Evolutionary conservation across 768 basidiomycete species (phyloP).

Genomic region (Sutorius australiensis): DNA sequence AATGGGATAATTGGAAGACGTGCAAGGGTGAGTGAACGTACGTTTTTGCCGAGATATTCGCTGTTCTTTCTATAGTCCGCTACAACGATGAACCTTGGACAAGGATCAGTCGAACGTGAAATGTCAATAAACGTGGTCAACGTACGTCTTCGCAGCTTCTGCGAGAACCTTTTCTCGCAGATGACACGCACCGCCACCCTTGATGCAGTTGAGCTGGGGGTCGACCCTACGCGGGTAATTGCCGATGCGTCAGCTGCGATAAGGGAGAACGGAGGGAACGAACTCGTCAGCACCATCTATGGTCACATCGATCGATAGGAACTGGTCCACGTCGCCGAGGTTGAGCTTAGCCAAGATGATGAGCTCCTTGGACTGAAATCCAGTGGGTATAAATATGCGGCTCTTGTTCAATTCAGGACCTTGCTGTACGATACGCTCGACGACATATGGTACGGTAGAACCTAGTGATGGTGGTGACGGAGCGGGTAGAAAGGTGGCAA

Average conservation of each 20-base stretch:
- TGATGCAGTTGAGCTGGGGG: slow-evolving; percentile 83
- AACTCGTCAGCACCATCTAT: slow-evolving; percentile 98
- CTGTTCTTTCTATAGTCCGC: slow-evolving; percentile 97
- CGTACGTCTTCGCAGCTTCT: slow-evolving; percentile 83
- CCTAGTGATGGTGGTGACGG: slow-evolving; percentile 38
- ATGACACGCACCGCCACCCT: slow-evolving; percentile 96
- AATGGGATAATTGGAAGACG: background rate
- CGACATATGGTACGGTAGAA: slow-evolving; percentile 94
- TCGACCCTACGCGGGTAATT: slow-evolving; percentile 61
- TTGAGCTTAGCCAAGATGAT: slow-evolving; percentile 76
- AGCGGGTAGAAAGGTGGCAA: background rate
- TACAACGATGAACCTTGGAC: slow-evolving; percentile 68
- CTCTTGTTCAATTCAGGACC: slow-evolving; percentile 69
- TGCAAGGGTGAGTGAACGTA: slow-evolving; percentile 37
- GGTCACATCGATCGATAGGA: slow-evolving; percentile 89
- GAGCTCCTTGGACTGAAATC: slow-evolving; percentile 95
- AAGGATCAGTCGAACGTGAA: slow-evolving; percentile 46
- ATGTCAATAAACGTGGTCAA: background rate
- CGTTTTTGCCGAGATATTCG: slow-evolving; percentile 73
- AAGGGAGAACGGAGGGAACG: slow-evolving; percentile 25
- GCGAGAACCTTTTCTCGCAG: slow-evolving; percentile 96
- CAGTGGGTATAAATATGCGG: slow-evolving; percentile 88
- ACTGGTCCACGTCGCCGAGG: slow-evolving; percentile 88
- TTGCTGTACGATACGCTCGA: slow-evolving; percentile 88
- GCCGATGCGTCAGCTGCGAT: background rate